These are phyloP conservation scores for Amylostereum areolatum DNA, from an alignment of 1,284 basidiomycete genomes.

Conservation along the genomic window DNA sequence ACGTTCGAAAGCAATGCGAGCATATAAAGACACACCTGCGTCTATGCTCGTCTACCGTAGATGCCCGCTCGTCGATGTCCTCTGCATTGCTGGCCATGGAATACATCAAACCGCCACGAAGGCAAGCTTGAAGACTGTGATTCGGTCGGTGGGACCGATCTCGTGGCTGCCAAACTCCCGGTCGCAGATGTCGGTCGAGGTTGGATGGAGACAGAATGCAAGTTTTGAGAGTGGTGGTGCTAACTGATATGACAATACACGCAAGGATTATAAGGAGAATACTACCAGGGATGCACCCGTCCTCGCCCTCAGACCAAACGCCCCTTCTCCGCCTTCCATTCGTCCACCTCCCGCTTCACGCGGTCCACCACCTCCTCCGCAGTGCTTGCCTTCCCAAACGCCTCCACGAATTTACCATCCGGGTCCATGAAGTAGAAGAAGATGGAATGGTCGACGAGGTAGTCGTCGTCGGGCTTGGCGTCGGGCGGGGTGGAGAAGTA, in stretches of 20 bases:
- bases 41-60: too few species aligned
- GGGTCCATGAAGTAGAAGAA: slow-evolving; percentile 99
- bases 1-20: too few species aligned
- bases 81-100: too few species aligned
- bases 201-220: too few species aligned
- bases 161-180: too few species aligned
- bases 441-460: slow-evolving; percentile 95
- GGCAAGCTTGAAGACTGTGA: too few species aligned
- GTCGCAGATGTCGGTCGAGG: too few species aligned
- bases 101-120: too few species aligned
- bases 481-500: slow-evolving; percentile 97
- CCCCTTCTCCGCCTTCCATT: slow-evolving; percentile 44
- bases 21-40: too few species aligned
- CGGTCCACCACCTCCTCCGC: slow-evolving; percentile 66
- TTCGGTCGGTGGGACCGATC: too few species aligned
- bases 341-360: slow-evolving; percentile 50
- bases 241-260: not conserved
- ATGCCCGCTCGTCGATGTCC: too few species aligned
- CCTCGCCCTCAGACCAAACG: slow-evolving; percentile 8
- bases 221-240: slow-evolving; percentile 3
- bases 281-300: not conserved
- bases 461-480: slow-evolving; percentile 84
- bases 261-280: not conserved
- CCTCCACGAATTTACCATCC: slow-evolving; percentile 90
- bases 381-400: slow-evolving; percentile 84